phyloP scores from a whole-genome alignment of 495 filamentous ascomycete genomes.

The Penicillium canariense region DNA sequence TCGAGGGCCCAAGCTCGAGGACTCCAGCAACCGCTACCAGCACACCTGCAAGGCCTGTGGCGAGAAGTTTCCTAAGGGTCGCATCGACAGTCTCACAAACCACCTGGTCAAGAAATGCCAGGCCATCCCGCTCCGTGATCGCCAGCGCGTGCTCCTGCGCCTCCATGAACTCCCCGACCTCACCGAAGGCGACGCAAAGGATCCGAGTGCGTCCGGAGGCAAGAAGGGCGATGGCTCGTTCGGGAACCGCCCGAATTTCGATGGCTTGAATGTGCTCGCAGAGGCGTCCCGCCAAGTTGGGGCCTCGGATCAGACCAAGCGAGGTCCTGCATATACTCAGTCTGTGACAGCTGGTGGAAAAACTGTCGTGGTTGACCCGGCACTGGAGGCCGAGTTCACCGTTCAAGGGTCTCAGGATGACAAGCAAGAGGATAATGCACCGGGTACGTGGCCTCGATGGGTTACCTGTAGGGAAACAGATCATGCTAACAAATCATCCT shows the following conservation, averaged over 20 bases:
- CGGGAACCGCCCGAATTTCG: constrained; percentile 57
- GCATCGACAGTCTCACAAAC: constrained; percentile 72
- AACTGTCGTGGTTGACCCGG: constrained; percentile 48
- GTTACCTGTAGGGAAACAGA: not conserved
- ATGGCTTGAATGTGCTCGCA: constrained; percentile 74
- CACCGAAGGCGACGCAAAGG: constrained; percentile 37
- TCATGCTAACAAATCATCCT: constrained; percentile 20
- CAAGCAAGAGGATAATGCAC: constrained; percentile 30
- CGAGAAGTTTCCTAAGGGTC: constrained; percentile 80
- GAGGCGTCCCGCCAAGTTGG: constrained; percentile 76
- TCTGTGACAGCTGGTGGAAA: constrained; percentile 48
- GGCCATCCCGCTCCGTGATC: constrained; percentile 63
- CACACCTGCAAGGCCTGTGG: constrained; percentile 85
- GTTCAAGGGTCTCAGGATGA: constrained; percentile 30
- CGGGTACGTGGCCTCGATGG: constrained; percentile 13
- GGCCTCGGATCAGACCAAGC: constrained; percentile 45
- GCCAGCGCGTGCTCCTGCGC: constrained; percentile 62
- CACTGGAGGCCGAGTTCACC: constrained; percentile 47
- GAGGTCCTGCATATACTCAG: constrained; percentile 42
- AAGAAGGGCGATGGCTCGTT: constrained; percentile 39
- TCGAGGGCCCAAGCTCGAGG: constrained; percentile 75
- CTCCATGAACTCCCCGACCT: constrained; percentile 49
- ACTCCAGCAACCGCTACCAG: constrained; percentile 82
- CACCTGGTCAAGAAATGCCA: constrained; percentile 83
- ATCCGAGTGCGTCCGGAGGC: constrained; percentile 31